Conservation (phyloP, 495 filamentous ascomycete genomes). For the Halenospora varia region DNA sequence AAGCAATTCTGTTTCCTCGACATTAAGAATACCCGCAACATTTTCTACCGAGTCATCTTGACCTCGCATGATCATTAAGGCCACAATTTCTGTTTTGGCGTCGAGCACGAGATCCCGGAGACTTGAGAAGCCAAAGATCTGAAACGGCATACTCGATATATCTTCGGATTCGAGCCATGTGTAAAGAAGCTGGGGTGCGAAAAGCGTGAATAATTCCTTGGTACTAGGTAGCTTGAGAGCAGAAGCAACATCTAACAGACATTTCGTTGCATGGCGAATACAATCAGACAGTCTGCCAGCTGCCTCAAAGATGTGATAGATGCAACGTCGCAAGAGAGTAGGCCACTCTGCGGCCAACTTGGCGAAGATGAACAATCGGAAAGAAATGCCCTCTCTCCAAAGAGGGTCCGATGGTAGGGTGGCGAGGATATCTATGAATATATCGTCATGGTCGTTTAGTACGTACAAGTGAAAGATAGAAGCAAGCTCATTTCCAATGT, state of each 20-base stretch:
- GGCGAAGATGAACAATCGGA: constrained; percentile 71
- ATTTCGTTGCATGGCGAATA: constrained; percentile 63
- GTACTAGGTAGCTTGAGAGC: constrained; percentile 59
- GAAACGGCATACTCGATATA: constrained; percentile 68
- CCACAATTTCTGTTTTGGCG: constrained; percentile 75
- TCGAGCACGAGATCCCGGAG: constrained; percentile 67
- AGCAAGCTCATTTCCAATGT: constrained; percentile 63
- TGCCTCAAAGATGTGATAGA: constrained; percentile 91
- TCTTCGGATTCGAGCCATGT: constrained; percentile 74
- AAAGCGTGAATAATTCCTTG: constrained; percentile 74
- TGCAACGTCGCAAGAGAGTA: constrained; percentile 73
- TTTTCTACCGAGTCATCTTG: constrained; percentile 57
- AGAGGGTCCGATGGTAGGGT: constrained; percentile 67
- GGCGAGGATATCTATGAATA: constrained; percentile 72
- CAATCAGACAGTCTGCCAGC: constrained; percentile 64
- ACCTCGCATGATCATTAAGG: constrained; percentile 79
- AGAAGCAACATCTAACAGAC: constrained; percentile 60
- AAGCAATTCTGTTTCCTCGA: constrained; percentile 53
- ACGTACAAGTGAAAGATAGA: constrained; percentile 74
- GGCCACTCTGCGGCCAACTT: constrained; percentile 75
- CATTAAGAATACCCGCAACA: constrained; percentile 53
- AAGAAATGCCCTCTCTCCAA: constrained; percentile 78
- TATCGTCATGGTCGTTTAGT: constrained; percentile 72
- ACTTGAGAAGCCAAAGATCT: constrained; percentile 71
- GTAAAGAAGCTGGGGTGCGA: constrained; percentile 87